phyloP scores from a whole-genome alignment of 2,329 filamentous ascomycete species.

The Byssochlamys sp. region DNA sequence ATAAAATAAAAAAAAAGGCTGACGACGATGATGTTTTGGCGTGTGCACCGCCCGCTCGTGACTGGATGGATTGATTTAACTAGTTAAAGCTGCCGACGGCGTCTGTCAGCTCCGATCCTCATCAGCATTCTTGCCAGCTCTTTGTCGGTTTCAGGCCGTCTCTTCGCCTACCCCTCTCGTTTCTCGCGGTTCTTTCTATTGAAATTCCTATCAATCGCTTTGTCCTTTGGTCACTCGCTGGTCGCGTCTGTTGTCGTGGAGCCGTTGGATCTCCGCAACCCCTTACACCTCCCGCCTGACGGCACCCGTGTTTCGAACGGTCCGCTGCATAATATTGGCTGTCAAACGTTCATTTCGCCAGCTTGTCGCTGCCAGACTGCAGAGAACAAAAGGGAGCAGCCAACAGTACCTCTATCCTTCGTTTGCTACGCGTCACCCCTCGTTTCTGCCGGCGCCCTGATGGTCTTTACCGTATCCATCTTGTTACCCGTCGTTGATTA shows the following conservation, averaged over 20 bases:
- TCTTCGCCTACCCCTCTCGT: background rate
- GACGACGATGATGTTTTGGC: background rate
- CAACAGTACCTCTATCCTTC: background rate
- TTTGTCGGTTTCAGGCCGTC: too few relatives aligned
- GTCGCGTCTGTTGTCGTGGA: constrained; percentile 1
- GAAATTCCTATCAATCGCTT: background rate
- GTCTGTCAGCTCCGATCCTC: background rate
- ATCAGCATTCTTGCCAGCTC: background rate
- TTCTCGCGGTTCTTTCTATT: background rate
- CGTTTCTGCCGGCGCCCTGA: background rate
- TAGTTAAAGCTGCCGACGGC: background rate
- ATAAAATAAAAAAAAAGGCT: background rate
- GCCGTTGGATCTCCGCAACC: constrained; percentile 4
- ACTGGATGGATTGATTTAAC: background rate
- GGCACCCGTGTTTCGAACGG: background rate
- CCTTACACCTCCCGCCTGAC: constrained; percentile 3
- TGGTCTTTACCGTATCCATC: background rate
- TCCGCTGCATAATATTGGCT: background rate
- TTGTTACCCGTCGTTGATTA: background rate
- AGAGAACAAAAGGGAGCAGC: background rate
- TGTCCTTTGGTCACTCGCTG: background rate
- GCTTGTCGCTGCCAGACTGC: background rate
- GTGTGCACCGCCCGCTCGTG: background rate
- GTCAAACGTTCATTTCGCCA: background rate
- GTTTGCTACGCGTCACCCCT: background rate